Base-by-base conservation (phyloP, 495 filamentous ascomycete species). In the Penicilliopsis zonata region DNA sequence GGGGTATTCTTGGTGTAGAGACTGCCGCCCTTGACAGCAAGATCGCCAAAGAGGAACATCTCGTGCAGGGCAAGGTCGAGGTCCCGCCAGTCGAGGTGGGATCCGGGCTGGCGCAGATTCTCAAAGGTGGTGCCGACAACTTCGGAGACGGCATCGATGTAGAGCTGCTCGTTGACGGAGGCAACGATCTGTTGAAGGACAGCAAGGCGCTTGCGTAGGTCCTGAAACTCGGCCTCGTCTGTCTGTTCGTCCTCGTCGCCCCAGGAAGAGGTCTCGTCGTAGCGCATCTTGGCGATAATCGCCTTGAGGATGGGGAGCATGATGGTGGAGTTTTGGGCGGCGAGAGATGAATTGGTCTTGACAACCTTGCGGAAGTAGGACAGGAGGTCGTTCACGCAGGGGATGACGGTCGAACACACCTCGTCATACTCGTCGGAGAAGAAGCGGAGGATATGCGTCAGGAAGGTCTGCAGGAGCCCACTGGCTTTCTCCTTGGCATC, bases 341-440 rank as follows among this genome's bases (percentile, higher is more conserved):
- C 71, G 14, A 88, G 56, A 9, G 68, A 64, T 26, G 66, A 63
- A 29, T 66, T 71, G 13, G 49, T 37, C 45, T 75, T 82, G 29
- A 76, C 61, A 9, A 84, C 65, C 51, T 84, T 94, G 9, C 90
- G 76, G 33, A 94, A 71, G 50, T 87, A 82, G 28, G 80, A 80
- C 28, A 99, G 69, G 29, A 95, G 69, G 41, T 99, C 90, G 21
- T 80, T 88, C 23, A 94, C 73, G 26, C 82, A 86, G 10, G 86
- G 78, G 40, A 96, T 92, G 34, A 95, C 82, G 5, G 83, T 88
- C 24, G 86, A 88, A 57, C 88, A 95, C 37, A 96, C 76, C 51
- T 99, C 90, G 54, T 99, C 90, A 46, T 85, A 99, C 56, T 99
- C 87, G 49, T 99, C 92, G 14, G 84, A 82, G 52, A 99, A 92